phyloP scores from a whole-genome alignment of 345 rosid genomes.

The Aquilaria malaccensis region DNA sequence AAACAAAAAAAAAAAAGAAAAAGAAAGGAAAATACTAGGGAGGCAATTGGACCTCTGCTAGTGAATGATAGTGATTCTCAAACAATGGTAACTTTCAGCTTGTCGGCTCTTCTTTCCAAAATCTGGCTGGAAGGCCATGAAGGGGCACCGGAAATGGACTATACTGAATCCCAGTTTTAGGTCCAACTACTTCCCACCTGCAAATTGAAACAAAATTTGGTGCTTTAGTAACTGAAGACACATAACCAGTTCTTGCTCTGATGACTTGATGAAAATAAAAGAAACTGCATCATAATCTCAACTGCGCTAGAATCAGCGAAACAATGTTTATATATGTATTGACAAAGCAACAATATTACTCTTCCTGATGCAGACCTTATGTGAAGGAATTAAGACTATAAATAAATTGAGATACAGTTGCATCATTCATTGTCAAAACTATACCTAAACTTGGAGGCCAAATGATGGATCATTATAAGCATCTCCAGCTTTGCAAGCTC shows the following conservation, averaged over 20 bases:
- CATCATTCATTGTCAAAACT: neutral
- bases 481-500: conserved; percentile 79
- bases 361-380: too few species aligned
- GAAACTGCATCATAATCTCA: too few species aligned
- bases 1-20: neutral
- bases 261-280: too few species aligned
- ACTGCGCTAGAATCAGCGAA: too few species aligned
- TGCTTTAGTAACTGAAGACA: too few species aligned
- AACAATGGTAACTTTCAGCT: neutral
- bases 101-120: conserved; percentile 45
- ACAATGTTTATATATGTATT: too few species aligned
- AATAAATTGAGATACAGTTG: conserved; percentile 11
- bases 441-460: conserved; percentile 64
- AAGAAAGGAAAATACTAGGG: neutral
- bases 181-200: conserved; percentile 72
- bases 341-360: too few species aligned
- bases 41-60: neutral
- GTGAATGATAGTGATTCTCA: neutral
- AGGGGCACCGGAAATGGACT: conserved; percentile 74
- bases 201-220: conserved; percentile 17
- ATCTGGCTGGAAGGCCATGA: conserved; percentile 66
- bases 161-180: conserved; percentile 49
- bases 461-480: conserved; percentile 54
- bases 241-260: too few species aligned
- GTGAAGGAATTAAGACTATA: too few species aligned